Percentiles rank a stretch among this genome's conserved stretches.
These are phyloP conservation scores for Penicillium sp. DNA, from an alignment of 2,329 filamentous ascomycete genomes.

Conservation along the genomic window DNA sequence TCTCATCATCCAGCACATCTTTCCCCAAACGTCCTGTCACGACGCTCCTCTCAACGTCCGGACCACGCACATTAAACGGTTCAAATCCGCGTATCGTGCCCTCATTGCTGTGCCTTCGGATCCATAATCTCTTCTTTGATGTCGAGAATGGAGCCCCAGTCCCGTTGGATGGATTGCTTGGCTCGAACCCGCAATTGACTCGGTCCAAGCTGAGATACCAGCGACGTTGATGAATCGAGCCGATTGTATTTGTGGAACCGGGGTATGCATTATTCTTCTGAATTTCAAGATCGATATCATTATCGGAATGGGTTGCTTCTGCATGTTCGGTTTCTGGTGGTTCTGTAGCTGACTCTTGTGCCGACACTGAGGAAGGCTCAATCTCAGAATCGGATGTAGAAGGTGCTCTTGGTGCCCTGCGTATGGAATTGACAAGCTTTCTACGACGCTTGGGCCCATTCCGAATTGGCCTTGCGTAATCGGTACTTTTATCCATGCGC, in stretches of 20 bases:
- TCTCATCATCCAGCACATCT: constrained; percentile 64
- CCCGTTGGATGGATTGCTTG: constrained; percentile 6
- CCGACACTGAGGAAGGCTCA: constrained; percentile 2
- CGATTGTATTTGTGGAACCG: constrained; percentile 65
- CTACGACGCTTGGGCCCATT: constrained; percentile 26
- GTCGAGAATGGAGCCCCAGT: neutral
- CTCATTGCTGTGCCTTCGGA: constrained; percentile 18
- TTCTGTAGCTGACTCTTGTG: neutral
- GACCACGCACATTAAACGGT: constrained; percentile 63
- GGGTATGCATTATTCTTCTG: constrained; percentile 65
- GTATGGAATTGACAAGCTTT: neutral
- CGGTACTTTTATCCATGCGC: constrained; percentile 44
- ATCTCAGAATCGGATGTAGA: constrained; percentile 24
- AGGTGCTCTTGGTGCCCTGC: constrained; percentile 1
- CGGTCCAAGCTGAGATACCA: constrained; percentile 69
- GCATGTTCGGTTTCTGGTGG: neutral
- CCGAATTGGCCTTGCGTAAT: constrained; percentile 15
- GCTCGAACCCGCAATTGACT: constrained; percentile 56
- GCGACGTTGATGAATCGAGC: constrained; percentile 65
- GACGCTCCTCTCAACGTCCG: constrained; percentile 64
- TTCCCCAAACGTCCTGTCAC: constrained; percentile 62
- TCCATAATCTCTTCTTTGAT: constrained; percentile 29
- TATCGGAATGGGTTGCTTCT: constrained; percentile 10
- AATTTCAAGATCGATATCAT: constrained; percentile 54
- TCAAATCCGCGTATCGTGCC: constrained; percentile 45